phyloP scores from a whole-genome alignment of 495 filamentous ascomycete species.

The Penicillium atrosanguineum region DNA sequence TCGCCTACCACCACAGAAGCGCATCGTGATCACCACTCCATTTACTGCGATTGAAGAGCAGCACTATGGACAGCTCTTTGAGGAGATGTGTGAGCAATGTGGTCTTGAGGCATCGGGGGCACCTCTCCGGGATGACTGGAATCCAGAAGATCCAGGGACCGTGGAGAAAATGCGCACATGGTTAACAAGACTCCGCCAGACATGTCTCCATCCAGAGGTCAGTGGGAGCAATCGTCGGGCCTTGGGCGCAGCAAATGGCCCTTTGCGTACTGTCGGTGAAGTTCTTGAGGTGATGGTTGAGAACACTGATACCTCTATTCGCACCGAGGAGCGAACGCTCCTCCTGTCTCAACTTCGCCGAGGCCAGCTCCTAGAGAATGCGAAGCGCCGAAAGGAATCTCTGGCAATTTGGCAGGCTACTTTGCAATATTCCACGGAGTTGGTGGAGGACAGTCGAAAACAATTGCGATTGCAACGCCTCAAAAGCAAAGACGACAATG shows the following conservation, averaged over 20 bases:
- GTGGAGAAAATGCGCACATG: slow-evolving; percentile 69
- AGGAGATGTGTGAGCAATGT: slow-evolving; percentile 66
- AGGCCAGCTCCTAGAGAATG: slow-evolving; percentile 74
- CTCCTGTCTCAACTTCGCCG: slow-evolving; percentile 59
- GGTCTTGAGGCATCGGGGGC: slow-evolving; percentile 63
- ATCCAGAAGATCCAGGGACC: slow-evolving; percentile 52
- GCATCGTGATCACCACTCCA: slow-evolving; percentile 83
- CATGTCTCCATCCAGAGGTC: slow-evolving; percentile 81
- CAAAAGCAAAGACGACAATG: slow-evolving; percentile 15
- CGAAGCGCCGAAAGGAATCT: slow-evolving; percentile 54
- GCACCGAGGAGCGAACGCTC: slow-evolving; percentile 63
- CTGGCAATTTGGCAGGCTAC: slow-evolving; percentile 64
- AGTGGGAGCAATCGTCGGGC: slow-evolving; percentile 65
- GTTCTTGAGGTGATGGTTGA: slow-evolving; percentile 90
- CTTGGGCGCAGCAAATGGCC: slow-evolving; percentile 61
- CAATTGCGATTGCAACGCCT: slow-evolving; percentile 54
- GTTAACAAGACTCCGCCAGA: slow-evolving; percentile 72
- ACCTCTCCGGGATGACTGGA: slow-evolving; percentile 59
- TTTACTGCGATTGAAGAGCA: slow-evolving; percentile 89
- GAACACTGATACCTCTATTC: slow-evolving; percentile 60
- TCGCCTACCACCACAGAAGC: slow-evolving; percentile 67
- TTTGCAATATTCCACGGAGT: slow-evolving; percentile 46
- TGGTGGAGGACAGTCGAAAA: slow-evolving; percentile 64
- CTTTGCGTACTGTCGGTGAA: slow-evolving; percentile 75
- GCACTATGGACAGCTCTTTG: slow-evolving; percentile 70